Percentiles rank a stretch among this genome's conserved stretches.
These are phyloP conservation scores for Septoria petroselini DNA, from an alignment of 2,329 filamentous ascomycete species.

Conservation along the genomic window DNA sequence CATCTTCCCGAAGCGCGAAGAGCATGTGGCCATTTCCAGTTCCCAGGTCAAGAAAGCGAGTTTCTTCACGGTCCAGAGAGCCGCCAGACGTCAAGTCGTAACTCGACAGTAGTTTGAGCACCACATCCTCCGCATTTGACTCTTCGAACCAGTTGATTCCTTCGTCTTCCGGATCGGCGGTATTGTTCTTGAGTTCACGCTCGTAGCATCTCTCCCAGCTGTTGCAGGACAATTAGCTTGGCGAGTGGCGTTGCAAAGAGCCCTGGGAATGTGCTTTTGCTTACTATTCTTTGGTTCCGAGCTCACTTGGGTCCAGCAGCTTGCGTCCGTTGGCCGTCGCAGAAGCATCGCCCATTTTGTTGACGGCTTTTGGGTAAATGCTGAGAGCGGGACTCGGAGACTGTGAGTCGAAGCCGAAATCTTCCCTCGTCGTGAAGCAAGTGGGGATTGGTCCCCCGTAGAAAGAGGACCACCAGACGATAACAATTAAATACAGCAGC, in stretches of 20 bases:
- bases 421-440: not conserved
- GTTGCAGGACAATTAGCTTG: conserved; percentile 14
- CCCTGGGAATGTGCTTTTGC: conserved; percentile 39
- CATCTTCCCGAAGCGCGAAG: conserved; percentile 69
- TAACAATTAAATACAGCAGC: no score
- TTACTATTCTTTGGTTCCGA: conserved; percentile 91
- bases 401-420: not conserved
- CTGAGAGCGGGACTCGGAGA: not conserved
- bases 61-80: conserved; percentile 46
- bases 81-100: conserved; percentile 50
- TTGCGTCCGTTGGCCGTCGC: conserved; percentile 18
- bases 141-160: conserved; percentile 98
- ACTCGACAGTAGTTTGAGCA: conserved; percentile 59
- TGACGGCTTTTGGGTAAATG: not conserved
- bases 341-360: conserved; percentile 1
- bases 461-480: no score
- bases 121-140: conserved; percentile 78
- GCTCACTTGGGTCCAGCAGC: conserved; percentile 67
- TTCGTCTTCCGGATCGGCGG: conserved; percentile 68
- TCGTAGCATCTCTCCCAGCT: conserved; percentile 64
- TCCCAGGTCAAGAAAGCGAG: conserved; percentile 77
- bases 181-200: conserved; percentile 68
- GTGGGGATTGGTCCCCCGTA: no score
- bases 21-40: conserved; percentile 92
- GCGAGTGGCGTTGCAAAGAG: not conserved